These are phyloP conservation scores for Colletotrichum ledebouriae DNA, from an alignment of 2,329 filamentous ascomycete species.

Conservation along the genomic window DNA sequence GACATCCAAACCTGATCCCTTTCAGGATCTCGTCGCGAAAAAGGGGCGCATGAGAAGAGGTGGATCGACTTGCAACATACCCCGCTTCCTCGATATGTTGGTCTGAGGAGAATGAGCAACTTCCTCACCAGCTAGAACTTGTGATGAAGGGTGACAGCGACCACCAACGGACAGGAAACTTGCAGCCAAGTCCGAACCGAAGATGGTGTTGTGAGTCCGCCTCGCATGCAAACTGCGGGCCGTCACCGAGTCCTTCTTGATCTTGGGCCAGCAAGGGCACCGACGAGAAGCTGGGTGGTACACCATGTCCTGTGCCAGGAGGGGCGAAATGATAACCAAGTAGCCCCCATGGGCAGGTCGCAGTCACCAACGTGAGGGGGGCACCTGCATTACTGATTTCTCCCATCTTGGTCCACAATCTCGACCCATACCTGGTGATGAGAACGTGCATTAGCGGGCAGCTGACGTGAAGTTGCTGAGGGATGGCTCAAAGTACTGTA, in stretches of 20 bases:
- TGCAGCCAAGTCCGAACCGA: constrained; percentile 7
- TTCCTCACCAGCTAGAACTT: background rate
- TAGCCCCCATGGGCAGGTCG: constrained; percentile 5
- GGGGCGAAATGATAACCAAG: constrained; percentile 17
- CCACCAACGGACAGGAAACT: constrained; percentile 16
- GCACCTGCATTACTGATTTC: background rate
- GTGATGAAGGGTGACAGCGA: constrained; percentile 1
- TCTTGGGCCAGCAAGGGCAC: constrained; percentile 3
- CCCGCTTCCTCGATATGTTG: constrained; percentile 10
- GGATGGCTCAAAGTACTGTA: constrained; percentile 40
- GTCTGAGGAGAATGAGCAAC: background rate
- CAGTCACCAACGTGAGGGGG: constrained; percentile 28
- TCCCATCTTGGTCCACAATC: constrained; percentile 17
- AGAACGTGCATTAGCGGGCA: constrained; percentile 37
- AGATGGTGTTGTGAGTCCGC: constrained; percentile 23
- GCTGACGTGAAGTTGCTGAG: constrained; percentile 26
- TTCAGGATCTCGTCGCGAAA: background rate
- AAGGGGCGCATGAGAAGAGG: background rate
- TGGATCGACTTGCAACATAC: background rate
- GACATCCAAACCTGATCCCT: background rate
- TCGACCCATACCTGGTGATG: constrained; percentile 31
- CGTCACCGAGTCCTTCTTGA: constrained; percentile 21
- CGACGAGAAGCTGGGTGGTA: constrained; percentile 13
- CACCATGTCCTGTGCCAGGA: constrained; percentile 13
- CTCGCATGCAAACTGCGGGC: constrained; percentile 32